Percentiles rank a stretch among this genome's conserved stretches.
Conservation (phyloP, 139 green algal species). For the Haematococcus sp. region DNA sequence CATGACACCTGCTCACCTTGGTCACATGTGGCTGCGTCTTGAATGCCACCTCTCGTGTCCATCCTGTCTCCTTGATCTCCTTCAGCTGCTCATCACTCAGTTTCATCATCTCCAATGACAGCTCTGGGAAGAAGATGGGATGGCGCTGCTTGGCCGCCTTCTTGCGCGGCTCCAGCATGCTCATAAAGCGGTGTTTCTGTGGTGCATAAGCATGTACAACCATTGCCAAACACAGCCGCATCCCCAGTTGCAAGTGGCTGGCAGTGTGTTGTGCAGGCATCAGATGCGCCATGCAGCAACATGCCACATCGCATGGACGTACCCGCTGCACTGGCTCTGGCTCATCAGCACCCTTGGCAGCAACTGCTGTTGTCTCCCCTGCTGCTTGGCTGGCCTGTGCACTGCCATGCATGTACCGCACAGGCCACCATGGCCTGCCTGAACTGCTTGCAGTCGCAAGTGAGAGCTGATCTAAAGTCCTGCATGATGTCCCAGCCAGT, state of each 20-base stretch:
- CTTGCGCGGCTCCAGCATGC: background rate
- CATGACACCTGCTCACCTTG: conserved; percentile 58
- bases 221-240: too few species aligned
- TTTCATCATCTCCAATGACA: conserved; percentile 57
- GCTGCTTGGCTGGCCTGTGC: too few species aligned
- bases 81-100: conserved; percentile 49
- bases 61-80: conserved; percentile 66
- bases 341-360: background rate
- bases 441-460: too few species aligned
- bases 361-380: background rate
- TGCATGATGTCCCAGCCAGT: too few species aligned
- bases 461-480: too few species aligned
- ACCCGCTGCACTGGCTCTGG: too few species aligned
- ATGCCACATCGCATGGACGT: too few species aligned
- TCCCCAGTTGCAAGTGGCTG: too few species aligned
- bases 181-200: conserved; percentile 18
- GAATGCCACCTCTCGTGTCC: conserved; percentile 71
- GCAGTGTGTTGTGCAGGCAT: too few species aligned
- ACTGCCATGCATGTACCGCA: too few species aligned
- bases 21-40: conserved; percentile 69
- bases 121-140: conserved; percentile 40
- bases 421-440: too few species aligned
- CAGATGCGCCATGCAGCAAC: too few species aligned
- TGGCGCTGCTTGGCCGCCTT: conserved; percentile 17
- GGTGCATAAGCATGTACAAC: background rate